These are phyloP conservation scores for Diaporthe ampelina DNA, from an alignment of 2,329 filamentous ascomycete species.

Conservation along the genomic window DNA sequence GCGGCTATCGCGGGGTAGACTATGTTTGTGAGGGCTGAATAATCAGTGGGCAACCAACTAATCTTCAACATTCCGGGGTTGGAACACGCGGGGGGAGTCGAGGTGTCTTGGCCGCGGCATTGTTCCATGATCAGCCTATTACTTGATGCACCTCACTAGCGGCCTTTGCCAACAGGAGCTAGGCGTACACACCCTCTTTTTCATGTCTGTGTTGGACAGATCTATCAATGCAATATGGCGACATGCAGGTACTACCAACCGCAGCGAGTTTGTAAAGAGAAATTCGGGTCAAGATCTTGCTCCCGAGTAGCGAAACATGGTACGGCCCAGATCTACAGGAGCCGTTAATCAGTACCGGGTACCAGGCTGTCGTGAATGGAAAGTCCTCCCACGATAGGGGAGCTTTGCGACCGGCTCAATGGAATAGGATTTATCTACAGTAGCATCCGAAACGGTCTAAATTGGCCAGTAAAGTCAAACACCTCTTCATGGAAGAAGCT, in stretches of 20 bases:
- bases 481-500: not conserved
- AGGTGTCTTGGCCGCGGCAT: constrained; percentile 2
- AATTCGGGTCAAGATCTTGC: constrained; percentile 1
- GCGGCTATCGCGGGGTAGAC: constrained; percentile 14
- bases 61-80: not conserved
- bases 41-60: constrained; percentile 3
- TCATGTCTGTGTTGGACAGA: constrained; percentile 7
- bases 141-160: constrained; percentile 2
- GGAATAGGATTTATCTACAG: constrained; percentile 7
- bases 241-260: constrained; percentile 14
- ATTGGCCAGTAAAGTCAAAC: not conserved
- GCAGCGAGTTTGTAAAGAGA: not conserved
- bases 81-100: constrained; percentile 1
- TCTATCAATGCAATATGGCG: constrained; percentile 11
- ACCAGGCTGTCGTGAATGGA: not conserved
- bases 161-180: not conserved
- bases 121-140: not conserved
- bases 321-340: not conserved
- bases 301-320: not conserved
- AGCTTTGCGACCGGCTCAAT: constrained; percentile 3
- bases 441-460: constrained; percentile 4
- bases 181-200: not conserved
- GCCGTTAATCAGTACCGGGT: not conserved
- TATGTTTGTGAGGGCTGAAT: constrained; percentile 4
- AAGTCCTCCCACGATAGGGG: not conserved